Evolutionary conservation across 805 yeast species (phyloP), one percentile per base, ranked within the genome.

Genomic region (Yarrowia sp.): DNA sequence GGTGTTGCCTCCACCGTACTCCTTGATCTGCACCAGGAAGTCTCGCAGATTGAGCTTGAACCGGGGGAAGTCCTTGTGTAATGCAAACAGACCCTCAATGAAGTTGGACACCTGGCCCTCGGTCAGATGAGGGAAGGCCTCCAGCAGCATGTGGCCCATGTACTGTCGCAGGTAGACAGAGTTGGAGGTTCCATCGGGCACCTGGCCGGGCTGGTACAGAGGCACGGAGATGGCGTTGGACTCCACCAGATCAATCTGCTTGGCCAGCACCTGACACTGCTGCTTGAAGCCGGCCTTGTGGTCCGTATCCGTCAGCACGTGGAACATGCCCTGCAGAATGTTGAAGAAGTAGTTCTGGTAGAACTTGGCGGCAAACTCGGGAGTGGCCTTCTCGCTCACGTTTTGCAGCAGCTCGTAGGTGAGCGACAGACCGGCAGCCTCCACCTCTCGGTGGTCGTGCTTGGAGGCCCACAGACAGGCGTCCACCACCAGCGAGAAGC

Each of bases 391-490:
- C 66, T 84, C 86, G 71, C 92, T 94, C 72, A 95, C 93, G 76
- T 95, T 95, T 72, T 86, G 87, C 69, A 94, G 83, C 70, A 95
- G 82, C 75, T 94, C 98, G 68, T 89, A 83, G 40, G 95, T 91
- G 71, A 95, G 83, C 46, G 88, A 85, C 73, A 95, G 84, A 34
- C 99, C 99, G 67, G 88, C 88, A 71, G 89, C 93, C 78, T 95
- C 99, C 68, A 95, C 98, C 68, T 94, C 98, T 77, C 98, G 87
- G 79, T 95, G 93, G 75, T 93, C 95, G 78, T 95, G 99, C 79
- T 95, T 94, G 78, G 95, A 91, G 0, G 98, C 98, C 99, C 99
- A 95, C 74, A 95, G 82, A 55, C 97, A 93, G 2, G 98, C 96
- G 79, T 92, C 94, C 69, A 95, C 87, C 68, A 95, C 89, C 69